phyloP scores from a whole-genome alignment of 495 filamentous ascomycete species.

The Amniculicola lignicola region DNA sequence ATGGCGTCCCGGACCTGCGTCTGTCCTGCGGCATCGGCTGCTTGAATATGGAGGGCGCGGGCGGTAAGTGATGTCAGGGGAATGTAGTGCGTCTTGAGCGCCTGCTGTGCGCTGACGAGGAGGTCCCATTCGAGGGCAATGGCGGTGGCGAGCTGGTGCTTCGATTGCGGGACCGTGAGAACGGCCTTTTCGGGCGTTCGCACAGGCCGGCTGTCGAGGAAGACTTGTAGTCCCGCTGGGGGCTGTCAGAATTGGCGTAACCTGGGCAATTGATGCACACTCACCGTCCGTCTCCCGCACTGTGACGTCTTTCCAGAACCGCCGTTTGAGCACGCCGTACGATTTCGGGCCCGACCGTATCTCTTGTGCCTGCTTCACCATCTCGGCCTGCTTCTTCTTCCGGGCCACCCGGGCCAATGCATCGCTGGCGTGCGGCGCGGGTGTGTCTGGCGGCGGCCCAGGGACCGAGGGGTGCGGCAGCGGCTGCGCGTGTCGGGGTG shows the following conservation, averaged over 20 bases:
- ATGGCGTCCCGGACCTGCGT: conserved; percentile 55
- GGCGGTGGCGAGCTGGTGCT: conserved; percentile 78
- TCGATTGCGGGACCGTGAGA: conserved; percentile 67
- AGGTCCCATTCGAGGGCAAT: conserved; percentile 92
- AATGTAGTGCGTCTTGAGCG: conserved; percentile 72
- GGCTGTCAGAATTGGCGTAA: conserved; percentile 2
- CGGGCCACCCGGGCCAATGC: conserved; percentile 52
- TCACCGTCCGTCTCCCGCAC: conserved; percentile 57
- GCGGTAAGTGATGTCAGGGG: conserved; percentile 83
- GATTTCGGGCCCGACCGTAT: conserved; percentile 45
- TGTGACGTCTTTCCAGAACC: conserved; percentile 81
- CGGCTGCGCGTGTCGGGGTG: conserved; percentile 53
- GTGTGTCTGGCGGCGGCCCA: conserved; percentile 79
- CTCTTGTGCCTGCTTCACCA: conserved; percentile 50
- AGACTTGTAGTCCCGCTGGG: conserved; percentile 64
- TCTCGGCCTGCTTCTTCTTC: conserved; percentile 55
- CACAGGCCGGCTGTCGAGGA: conserved; percentile 77
- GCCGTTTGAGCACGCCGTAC: conserved; percentile 59
- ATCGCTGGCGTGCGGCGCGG: conserved; percentile 55
- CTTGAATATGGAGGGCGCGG: conserved; percentile 73
- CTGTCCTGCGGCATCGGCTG: conserved; percentile 56
- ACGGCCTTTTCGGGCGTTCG: conserved; percentile 68
- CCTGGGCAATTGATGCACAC: conserved; percentile 11
- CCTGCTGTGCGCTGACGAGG: conserved; percentile 73
- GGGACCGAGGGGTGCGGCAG: conserved; percentile 68